Conservation (phyloP, 768 basidiomycete species). For the Paxillus rubicundulus region DNA sequence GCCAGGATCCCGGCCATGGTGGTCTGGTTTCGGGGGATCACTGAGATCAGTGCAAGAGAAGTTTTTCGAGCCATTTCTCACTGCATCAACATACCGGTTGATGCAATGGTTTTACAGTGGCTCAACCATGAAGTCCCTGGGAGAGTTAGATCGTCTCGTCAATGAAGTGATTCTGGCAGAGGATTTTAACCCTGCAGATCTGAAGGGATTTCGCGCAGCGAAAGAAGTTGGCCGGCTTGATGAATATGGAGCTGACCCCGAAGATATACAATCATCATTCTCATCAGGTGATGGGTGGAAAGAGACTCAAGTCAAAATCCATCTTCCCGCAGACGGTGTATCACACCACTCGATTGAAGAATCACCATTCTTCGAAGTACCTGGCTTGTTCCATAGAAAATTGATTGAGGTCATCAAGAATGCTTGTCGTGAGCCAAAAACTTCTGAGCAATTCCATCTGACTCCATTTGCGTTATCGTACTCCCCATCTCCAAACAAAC, state of each 20-base stretch:
- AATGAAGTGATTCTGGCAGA: constrained; percentile 5
- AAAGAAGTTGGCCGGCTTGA: background rate
- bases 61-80: constrained; percentile 6
- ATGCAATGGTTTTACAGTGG: constrained; percentile 26
- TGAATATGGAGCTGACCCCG: background rate
- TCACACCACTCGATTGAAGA: background rate
- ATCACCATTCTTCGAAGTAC: background rate
- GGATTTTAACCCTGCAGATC: constrained; percentile 9
- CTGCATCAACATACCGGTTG: constrained; percentile 3
- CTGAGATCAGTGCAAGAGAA: background rate
- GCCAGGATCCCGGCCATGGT: background rate
- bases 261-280: background rate
- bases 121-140: constrained; percentile 7
- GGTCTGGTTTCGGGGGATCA: constrained; percentile 3
- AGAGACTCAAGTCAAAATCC: background rate
- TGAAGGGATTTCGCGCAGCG: background rate
- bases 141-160: constrained; percentile 7
- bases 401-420: background rate
- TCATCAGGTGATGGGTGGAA: background rate
- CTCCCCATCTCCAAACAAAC: background rate
- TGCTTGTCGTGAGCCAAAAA: background rate
- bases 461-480: background rate
- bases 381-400: background rate
- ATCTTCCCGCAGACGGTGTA: background rate
- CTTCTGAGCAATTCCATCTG: background rate